phyloP scores from a whole-genome alignment of 2,329 filamentous ascomycete species.

The Zasmidium citrigriseum region DNA sequence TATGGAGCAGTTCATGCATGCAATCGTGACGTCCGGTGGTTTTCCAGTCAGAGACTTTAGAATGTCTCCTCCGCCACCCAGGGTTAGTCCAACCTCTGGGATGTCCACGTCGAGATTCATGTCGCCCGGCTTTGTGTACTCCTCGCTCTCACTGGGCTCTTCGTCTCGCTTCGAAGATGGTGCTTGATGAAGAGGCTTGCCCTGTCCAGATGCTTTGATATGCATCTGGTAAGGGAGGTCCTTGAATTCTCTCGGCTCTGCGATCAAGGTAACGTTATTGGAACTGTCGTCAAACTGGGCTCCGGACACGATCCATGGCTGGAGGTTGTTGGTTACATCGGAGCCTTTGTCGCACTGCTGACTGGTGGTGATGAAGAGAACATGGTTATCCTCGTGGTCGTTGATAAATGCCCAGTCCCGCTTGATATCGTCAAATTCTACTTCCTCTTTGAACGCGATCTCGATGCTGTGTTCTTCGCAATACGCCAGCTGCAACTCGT shows the following conservation, averaged over 20 bases:
- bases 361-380: not conserved
- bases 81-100: no score
- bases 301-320: conserved; percentile 3
- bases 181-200: not conserved
- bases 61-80: no score
- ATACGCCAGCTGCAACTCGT: not conserved
- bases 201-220: conserved; percentile 3
- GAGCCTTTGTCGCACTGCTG: conserved; percentile 1
- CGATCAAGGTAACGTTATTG: not conserved
- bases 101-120: not conserved
- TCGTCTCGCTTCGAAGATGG: not conserved
- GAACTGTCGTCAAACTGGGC: not conserved
- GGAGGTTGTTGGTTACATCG: not conserved
- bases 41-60: not conserved
- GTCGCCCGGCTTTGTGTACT: not conserved
- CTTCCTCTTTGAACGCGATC: not conserved
- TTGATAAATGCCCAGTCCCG: conserved; percentile 6
- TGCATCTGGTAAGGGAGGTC: not conserved
- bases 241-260: not conserved
- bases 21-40: not conserved
- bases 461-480: not conserved
- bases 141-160: not conserved
- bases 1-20: not conserved
- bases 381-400: not conserved
- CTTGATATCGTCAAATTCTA: not conserved